Evolutionary conservation across 75 land plant genomes (phyloP).

Genomic region (Pinus tabuliformis): DNA sequence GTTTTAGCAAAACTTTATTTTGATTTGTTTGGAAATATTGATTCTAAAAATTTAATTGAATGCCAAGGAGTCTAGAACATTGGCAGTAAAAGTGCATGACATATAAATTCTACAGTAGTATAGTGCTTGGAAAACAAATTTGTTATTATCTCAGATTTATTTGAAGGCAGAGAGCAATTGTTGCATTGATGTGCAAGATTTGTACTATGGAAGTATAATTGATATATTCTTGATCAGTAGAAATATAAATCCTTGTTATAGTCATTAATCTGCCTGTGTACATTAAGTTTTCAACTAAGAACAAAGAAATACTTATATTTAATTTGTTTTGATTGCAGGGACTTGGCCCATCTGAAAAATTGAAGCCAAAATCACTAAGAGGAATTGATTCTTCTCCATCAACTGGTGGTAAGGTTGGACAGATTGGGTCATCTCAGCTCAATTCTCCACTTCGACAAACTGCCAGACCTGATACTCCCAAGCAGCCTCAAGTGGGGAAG

Average conservation of each 20-base stretch:
- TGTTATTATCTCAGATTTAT: neutral
- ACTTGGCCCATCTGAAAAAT: conserved; percentile 32
- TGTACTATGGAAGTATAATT: no score
- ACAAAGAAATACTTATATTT: no score
- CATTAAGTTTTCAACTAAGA: no score
- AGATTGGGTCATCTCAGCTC: neutral
- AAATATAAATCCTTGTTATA: no score
- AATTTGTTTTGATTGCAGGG: conserved; percentile 16
- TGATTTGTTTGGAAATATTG: neutral
- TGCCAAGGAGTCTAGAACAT: no score
- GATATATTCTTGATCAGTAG: no score
- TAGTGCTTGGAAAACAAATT: neutral
- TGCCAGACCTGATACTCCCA: conserved; percentile 38
- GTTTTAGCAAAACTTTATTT: neutral
- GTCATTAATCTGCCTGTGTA: no score
- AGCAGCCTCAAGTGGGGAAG: conserved; percentile 32
- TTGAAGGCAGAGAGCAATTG: neutral
- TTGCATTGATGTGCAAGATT: neutral
- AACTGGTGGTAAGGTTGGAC: conserved; percentile 5
- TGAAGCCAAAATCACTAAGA: conserved; percentile 28
- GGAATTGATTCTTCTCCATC: conserved; percentile 1
- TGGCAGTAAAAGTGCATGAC: no score
- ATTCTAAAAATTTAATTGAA: neutral
- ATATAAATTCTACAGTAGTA: neutral
- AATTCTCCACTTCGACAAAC: conserved; percentile 14